These are phyloP conservation scores for Leptoxyphium fumago DNA, from an alignment of 2,329 filamentous ascomycete species.

Conservation along the genomic window DNA sequence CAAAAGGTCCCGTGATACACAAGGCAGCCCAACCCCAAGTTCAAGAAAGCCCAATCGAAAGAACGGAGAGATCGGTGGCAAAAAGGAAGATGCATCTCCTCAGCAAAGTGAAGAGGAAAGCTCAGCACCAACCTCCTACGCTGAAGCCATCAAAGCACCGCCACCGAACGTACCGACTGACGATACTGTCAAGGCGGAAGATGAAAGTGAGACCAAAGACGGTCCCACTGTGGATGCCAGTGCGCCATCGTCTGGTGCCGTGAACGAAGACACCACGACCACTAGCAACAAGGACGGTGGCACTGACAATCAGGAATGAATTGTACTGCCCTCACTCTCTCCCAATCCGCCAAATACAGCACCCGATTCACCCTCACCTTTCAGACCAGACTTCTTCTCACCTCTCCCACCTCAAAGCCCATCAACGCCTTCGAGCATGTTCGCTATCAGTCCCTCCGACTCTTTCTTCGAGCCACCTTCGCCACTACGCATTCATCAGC, in stretches of 20 bases:
- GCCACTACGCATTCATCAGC: neutral
- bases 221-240: neutral
- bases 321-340: neutral
- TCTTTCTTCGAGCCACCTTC: neutral
- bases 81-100: neutral
- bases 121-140: neutral
- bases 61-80: neutral
- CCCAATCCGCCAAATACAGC: neutral
- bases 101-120: neutral
- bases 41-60: too few species aligned
- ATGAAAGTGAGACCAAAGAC: neutral
- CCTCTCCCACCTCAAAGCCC: neutral
- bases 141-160: neutral
- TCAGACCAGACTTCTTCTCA: neutral
- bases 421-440: neutral
- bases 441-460: neutral
- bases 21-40: neutral
- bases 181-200: neutral
- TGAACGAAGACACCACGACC: neutral
- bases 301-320: neutral
- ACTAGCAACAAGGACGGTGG: neutral
- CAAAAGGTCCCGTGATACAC: neutral
- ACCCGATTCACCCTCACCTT: neutral
- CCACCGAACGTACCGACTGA: neutral
- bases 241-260: neutral